Evolutionary conservation across 192 early-diverging fungal genomes (phyloP), one percentile per base, ranked within the genome.

Genomic region (Backusella tarrabulga): DNA sequence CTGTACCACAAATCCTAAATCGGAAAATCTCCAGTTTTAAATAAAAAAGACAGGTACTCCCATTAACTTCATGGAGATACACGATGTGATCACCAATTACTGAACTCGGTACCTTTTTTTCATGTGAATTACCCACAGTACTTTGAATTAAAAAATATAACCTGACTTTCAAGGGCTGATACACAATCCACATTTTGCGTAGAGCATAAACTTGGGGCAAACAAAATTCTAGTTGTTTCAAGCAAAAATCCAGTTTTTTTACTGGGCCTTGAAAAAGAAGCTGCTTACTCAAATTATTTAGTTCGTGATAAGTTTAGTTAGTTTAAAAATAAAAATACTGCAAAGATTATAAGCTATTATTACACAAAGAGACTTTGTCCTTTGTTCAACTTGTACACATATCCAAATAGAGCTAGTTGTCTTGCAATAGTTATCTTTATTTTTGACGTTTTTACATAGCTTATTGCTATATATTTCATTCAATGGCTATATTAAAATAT

Each of bases 101-200:
- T 23, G n/a, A 41, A 70, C 38, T 38, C 6, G 14, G 38, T 36
- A 21, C 7, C 35, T 35, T 21, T 40, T 36, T 70, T 38, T 2
- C 68, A 70, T 70, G 68, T 70, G 68, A 70, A 70, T 70, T 70
- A 70, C 68, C 68, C 68, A 70, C 68, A 70, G 68, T 5, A 23
- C 34, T 35, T 70, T 40, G 34, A 40, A 70, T 41, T 38, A 40
- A 70, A 70, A 29, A 29, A 3, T 29, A 63, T 63, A 29, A 63
- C 56, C 21, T 29, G 56, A 4, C 29, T 63, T 63, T 23, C 8
- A 63, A 12, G 11, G n/a, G 12, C 8, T 63, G 56, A 63, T 63
- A 63, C 56, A 63, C 56, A 63, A 29, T 63, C 12, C 9, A 29
- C 29, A 21, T 19, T 50, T 50, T 50, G 46, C n/a, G 21, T 50